These are phyloP conservation scores for Lecanicillium sp. DNA, from an alignment of 2,329 filamentous ascomycete species.

Conservation along the genomic window DNA sequence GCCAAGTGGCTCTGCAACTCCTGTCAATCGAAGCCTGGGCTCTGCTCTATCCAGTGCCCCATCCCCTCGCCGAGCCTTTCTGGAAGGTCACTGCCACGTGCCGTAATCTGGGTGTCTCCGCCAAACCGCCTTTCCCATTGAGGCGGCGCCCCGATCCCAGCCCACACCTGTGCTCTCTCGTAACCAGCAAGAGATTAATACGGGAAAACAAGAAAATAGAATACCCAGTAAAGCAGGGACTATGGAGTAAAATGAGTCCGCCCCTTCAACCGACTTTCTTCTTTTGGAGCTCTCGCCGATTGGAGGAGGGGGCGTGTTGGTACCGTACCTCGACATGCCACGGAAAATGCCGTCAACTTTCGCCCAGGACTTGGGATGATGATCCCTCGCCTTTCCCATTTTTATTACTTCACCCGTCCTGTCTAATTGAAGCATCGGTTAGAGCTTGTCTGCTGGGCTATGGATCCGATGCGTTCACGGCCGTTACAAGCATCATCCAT, in stretches of 20 bases:
- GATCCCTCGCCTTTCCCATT: not conserved
- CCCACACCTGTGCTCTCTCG: not conserved
- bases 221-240: no score
- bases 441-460: not conserved
- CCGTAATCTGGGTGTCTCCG: constrained; percentile 3
- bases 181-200: not conserved
- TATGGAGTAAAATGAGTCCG: not conserved
- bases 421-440: not conserved
- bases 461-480: not conserved
- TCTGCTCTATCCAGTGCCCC: no score
- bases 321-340: not conserved
- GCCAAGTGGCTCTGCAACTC: no score
- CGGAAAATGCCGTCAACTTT: constrained; percentile 8
- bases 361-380: not conserved
- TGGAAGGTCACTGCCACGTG: constrained; percentile 8
- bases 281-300: not conserved
- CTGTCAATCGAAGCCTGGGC: no score
- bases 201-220: no score
- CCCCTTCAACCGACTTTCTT: not conserved
- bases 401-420: not conserved
- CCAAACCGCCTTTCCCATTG: not conserved
- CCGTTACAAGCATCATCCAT: not conserved
- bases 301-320: not conserved
- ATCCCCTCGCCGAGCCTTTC: no score
- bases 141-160: not conserved